These are phyloP conservation scores for Sphagnum tenellum DNA, from an alignment of 225 moss, liverwort and hornwort genomes.

Conservation along the genomic window DNA sequence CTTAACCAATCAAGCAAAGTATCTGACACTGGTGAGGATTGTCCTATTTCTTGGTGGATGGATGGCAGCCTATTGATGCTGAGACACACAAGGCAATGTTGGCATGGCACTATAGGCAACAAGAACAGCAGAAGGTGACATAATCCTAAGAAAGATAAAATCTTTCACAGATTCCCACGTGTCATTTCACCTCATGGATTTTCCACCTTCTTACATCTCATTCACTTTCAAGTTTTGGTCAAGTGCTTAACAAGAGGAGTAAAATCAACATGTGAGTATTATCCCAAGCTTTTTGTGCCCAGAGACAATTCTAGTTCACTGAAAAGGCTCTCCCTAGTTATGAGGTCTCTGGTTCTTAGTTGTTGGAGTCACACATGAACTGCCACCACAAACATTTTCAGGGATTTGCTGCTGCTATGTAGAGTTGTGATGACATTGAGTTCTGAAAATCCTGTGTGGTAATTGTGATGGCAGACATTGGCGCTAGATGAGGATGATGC, in stretches of 20 bases:
- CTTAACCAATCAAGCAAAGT: neutral
- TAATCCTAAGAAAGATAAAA: too few relatives aligned
- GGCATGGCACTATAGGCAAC: conserved; percentile 79
- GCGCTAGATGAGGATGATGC: conserved; percentile 59
- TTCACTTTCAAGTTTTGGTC: neutral
- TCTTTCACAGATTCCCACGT: too few relatives aligned
- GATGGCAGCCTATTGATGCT: conserved; percentile 58
- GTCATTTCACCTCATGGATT: neutral
- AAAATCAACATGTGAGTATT: too few relatives aligned
- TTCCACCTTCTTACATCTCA: neutral
- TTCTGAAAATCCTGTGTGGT: too few relatives aligned
- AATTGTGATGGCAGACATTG: conserved; percentile 34
- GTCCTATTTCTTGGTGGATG: neutral
- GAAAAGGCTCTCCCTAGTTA: too few relatives aligned
- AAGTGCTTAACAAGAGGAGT: too few relatives aligned
- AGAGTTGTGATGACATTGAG: too few relatives aligned
- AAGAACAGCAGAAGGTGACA: conserved; percentile 73
- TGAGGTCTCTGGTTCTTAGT: too few relatives aligned
- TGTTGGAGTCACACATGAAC: too few relatives aligned
- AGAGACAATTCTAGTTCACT: too few relatives aligned
- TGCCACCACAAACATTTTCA: neutral
- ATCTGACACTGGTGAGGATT: neutral
- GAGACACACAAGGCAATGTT: conserved; percentile 97
- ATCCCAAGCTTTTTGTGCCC: too few relatives aligned
- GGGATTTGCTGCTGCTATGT: too few relatives aligned